Base-by-base conservation (phyloP, 345 rosid genomes). In the Cardiospermum halicacabum region DNA sequence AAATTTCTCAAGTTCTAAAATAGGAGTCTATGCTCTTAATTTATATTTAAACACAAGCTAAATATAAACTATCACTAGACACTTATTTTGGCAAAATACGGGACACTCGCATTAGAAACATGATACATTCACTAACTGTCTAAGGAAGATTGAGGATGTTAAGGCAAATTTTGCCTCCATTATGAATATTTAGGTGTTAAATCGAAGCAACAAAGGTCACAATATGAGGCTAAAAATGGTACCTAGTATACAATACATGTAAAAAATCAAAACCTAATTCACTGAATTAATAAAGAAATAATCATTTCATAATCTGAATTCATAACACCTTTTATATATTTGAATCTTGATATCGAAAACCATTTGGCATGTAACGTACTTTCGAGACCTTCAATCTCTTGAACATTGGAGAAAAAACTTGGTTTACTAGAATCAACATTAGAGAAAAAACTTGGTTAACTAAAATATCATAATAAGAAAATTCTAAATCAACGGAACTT, bases 61-160 rank as follows among this genome's bases (percentile, higher is more conserved):
- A n/a, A n/a, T n/a, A n/a, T n/a, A n/a, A n/a, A n/a, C n/a, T n/a
- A n/a, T n/a, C n/a, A n/a, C n/a, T n/a, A n/a, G n/a, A n/a, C n/a
- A n/a, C n/a, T n/a, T n/a, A 21, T 10, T 19, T 21, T 7, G 39
- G 1, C 7, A 54, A 12, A 54, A 54, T 36, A 15, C 26, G 26
- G n/a, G 30, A 47, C 55, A 2, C 11, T 28, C 55, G 1, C 10
- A 32, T 3, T 50, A 1, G 26, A 50, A 50, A 51, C 21, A 10
- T 36, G 11, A 32, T 11, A n/a, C 60, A 34, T 32, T 34, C 7
- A 51, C 48, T 68, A 60, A 84, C 96, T 88, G 88, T 88, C 16
- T 94, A 91, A 24, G 97, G 97, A 64, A 88, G 93, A 82, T 86
- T 88, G 42, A 91, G 84, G 66, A 91, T 86, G 73, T 91, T 96